Base-by-base conservation (phyloP, 108 stramenopile species). In the Nitzschia palea region DNA sequence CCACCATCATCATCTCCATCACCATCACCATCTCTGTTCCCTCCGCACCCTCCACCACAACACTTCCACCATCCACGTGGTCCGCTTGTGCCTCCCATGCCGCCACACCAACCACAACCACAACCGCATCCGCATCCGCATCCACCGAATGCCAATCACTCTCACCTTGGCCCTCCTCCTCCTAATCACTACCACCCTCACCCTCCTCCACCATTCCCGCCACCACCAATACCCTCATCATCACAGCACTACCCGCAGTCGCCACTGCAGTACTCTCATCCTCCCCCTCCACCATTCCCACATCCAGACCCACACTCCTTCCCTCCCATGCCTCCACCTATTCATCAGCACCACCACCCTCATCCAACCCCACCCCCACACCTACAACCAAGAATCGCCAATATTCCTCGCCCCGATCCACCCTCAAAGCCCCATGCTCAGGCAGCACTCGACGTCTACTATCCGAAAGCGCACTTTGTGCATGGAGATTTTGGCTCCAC, bases 381-480 rank as follows among this genome's bases (percentile, higher is more conserved):
- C 10, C 25, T 42, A 20, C 18, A 34, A 15, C 28, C 29, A 3
- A 23, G n/a, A 10, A 40, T 27, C 18, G 31, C 55, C 30, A 30
- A 10, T 60, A 15, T 57, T 14, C 65, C 73, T 18, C 32, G 59
- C 1, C 28, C 63, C 5, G 55, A 37, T 47, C 67, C 73, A 18
- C 65, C 62, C 0, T 61, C 57, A 9, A 42, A 20, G 14, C 57
- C 48, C 4, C 54, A 74, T 44, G 17, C 27, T 5, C 29, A 33
- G 12, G 45, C 33, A 17, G 48, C 45, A 4, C 45, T 51, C 25
- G 47, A 48, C 2, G 42, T 53, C 26, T 68, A 64, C 56, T 68
- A 63, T 68, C 74, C 67, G 10, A 76, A 68, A 55, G 74, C 65
- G 0, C 59, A 55, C 17, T 70, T 50, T 35, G 37, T 34, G 2